A percentile compares a stretch with the other conserved stretches of the same genome.
These are phyloP conservation scores for Boletus reticuloceps DNA, from an alignment of 768 basidiomycete species.

Conservation along the genomic window DNA sequence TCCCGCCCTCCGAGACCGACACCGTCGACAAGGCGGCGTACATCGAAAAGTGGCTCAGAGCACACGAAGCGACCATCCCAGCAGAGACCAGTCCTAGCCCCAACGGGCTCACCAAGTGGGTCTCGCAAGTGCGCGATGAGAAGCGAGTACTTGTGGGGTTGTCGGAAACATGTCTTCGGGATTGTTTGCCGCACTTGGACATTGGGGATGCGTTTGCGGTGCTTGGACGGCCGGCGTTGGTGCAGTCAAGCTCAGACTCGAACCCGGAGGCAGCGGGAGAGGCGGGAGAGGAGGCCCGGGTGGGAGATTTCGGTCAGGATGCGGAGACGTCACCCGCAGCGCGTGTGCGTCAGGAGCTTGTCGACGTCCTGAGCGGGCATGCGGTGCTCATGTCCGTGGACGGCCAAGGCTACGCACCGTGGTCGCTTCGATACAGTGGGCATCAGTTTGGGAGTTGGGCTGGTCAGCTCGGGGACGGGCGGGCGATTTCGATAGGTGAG, in stretches of 20 bases:
- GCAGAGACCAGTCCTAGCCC: not conserved
- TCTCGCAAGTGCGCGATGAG: constrained; percentile 48
- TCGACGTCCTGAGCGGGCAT: constrained; percentile 81
- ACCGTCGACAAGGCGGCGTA: constrained; percentile 54
- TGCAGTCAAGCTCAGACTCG: constrained; percentile 24
- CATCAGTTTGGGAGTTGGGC: constrained; percentile 91
- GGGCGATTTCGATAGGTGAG: constrained; percentile 81
- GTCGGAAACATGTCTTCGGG: constrained; percentile 62
- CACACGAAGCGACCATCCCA: constrained; percentile 55
- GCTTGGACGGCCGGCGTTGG: constrained; percentile 60
- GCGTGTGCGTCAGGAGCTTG: constrained; percentile 61
- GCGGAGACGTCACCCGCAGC: constrained; percentile 27
- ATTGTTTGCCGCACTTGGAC: constrained; percentile 82
- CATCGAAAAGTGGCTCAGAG: constrained; percentile 75
- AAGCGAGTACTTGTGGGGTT: constrained; percentile 66
- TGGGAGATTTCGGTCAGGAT: too few species aligned
- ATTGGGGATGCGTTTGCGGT: constrained; percentile 78
- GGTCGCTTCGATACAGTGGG: constrained; percentile 89
- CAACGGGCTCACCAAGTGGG: constrained; percentile 44
- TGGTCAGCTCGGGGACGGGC: constrained; percentile 93
- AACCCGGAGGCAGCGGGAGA: constrained; percentile 33
- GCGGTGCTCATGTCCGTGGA: constrained; percentile 56
- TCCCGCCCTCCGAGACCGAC: constrained; percentile 43
- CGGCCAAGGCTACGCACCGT: constrained; percentile 49
- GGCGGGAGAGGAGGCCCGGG: not conserved